Evolutionary conservation across 345 rosid species (phyloP).

Genomic region (Pugionium dolabratum): DNA sequence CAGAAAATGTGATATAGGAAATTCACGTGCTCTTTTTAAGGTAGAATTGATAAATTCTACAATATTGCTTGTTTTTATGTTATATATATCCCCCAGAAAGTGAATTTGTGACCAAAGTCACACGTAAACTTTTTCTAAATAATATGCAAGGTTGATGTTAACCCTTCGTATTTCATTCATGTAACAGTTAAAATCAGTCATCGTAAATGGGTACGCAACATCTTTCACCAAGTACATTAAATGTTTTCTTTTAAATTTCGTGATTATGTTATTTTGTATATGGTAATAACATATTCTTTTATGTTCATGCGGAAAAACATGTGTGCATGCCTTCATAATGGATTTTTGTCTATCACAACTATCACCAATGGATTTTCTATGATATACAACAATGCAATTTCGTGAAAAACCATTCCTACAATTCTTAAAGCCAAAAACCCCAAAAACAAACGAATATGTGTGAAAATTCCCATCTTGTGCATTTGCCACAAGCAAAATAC

Average conservation of each 20-base stretch:
- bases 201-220: background rate
- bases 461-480: background rate
- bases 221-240: no score
- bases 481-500: background rate
- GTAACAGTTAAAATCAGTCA: background rate
- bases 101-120: background rate
- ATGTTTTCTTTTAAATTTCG: background rate
- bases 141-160: fast-evolving
- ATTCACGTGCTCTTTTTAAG: background rate
- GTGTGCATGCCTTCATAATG: background rate
- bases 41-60: background rate
- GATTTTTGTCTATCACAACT: background rate
- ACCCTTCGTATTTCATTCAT: fast-evolving
- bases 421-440: background rate
- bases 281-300: background rate
- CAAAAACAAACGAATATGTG: background rate
- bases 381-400: background rate
- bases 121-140: background rate
- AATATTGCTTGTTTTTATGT: background rate
- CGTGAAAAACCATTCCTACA: background rate
- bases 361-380: background rate
- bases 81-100: no score
- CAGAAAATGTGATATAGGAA: background rate
- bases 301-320: background rate
- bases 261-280: background rate